phyloP scores from a whole-genome alignment of 805 yeast species.

The Isabelozyma rhagii region DNA sequence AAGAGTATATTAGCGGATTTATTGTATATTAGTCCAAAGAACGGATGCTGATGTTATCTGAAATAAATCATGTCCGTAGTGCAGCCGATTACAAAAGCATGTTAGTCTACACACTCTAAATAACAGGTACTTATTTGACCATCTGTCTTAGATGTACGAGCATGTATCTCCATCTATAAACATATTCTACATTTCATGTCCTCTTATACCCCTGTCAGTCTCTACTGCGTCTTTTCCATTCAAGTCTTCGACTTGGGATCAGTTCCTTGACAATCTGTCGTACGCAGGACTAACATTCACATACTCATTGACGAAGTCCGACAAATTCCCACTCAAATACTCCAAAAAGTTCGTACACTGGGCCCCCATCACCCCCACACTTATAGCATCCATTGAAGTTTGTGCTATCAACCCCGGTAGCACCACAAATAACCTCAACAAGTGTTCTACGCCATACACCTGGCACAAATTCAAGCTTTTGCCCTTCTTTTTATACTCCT shows the following conservation, averaged over 20 bases:
- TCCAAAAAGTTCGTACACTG: slow-evolving; percentile 54
- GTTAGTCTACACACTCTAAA: too few relatives aligned
- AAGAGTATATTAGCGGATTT: too few relatives aligned
- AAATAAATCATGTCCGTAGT: too few relatives aligned
- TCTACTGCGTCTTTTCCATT: slow-evolving; percentile 1
- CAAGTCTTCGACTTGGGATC: slow-evolving; percentile 2
- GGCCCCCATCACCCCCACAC: slow-evolving; percentile 52
- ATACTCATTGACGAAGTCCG: slow-evolving; percentile 31
- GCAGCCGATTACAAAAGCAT: too few relatives aligned
- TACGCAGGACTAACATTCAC: slow-evolving; percentile 37
- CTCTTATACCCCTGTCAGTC: background rate
- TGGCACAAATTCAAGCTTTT: slow-evolving; percentile 29
- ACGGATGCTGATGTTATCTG: too few relatives aligned
- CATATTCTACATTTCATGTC: too few relatives aligned
- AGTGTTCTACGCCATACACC: slow-evolving; percentile 78
- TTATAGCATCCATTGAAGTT: slow-evolving; percentile 77
- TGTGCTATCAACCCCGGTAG: slow-evolving; percentile 81
- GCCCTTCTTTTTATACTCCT: slow-evolving; percentile 29
- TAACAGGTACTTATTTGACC: too few relatives aligned
- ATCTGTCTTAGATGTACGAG: too few relatives aligned
- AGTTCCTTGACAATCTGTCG: slow-evolving; percentile 30
- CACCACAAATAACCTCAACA: slow-evolving; percentile 70
- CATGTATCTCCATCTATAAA: too few relatives aligned
- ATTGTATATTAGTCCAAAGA: too few relatives aligned
- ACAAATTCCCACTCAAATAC: slow-evolving; percentile 47